These are phyloP conservation scores for Venustampulla echinocandica DNA, from an alignment of 495 filamentous ascomycete species.

Conservation along the genomic window DNA sequence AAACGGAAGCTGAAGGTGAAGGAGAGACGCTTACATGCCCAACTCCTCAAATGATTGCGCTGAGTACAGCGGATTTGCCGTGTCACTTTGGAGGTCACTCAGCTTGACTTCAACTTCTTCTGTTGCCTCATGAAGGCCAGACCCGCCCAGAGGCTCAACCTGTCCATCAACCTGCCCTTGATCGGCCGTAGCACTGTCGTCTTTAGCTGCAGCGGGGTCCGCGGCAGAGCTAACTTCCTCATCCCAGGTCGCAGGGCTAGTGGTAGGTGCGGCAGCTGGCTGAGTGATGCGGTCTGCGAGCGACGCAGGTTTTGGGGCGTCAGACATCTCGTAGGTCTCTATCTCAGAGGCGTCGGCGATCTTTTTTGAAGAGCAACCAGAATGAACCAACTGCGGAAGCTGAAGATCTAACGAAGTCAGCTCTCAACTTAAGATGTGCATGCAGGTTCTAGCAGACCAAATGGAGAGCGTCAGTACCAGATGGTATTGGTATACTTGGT, in stretches of 20 bases:
- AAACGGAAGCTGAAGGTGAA: no score
- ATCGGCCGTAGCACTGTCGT: conserved; percentile 12
- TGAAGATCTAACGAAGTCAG: no score
- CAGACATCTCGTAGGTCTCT: conserved; percentile 15
- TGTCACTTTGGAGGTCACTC: conserved; percentile 77
- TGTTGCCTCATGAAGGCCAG: conserved; percentile 56
- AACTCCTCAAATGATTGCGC: conserved; percentile 78
- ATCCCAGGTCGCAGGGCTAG: conserved; percentile 23
- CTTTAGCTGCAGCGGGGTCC: conserved; percentile 15
- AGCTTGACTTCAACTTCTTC: conserved; percentile 87
- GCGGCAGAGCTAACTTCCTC: conserved; percentile 27
- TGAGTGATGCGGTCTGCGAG: conserved; percentile 55
- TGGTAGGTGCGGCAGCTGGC: conserved; percentile 24
- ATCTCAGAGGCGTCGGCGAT: no score
- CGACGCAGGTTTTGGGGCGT: conserved; percentile 29
- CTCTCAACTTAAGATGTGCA: no score
- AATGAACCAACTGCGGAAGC: no score
- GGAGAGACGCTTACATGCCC: conserved; percentile 66
- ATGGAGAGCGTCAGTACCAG: no score
- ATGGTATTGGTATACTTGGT: no score
- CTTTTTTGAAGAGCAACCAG: no score
- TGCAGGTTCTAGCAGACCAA: no score
- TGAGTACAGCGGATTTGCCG: conserved; percentile 80
- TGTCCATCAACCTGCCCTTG: conserved; percentile 46
- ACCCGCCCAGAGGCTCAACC: conserved; percentile 31